Evolutionary conservation across 2,329 filamentous ascomycete species (phyloP).

Genomic region (Colletotrichum sansevieriae): DNA sequence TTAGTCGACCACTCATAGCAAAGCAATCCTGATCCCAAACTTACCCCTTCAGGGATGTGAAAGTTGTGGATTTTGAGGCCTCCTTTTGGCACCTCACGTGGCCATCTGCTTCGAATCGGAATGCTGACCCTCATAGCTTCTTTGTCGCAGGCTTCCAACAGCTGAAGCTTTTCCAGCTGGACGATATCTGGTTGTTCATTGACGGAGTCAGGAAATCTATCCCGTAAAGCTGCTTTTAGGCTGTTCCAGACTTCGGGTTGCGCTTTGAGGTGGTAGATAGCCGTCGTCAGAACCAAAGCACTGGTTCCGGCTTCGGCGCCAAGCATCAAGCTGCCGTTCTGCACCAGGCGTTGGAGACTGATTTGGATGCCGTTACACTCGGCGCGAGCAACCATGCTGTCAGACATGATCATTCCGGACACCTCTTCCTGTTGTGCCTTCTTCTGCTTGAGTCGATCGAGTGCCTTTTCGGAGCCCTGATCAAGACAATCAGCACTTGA

Average conservation of each 20-base stretch:
- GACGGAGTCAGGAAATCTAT: background rate
- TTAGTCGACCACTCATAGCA: background rate
- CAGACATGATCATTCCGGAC: background rate
- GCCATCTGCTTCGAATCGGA: background rate
- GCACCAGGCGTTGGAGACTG: background rate
- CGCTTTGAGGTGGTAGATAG: conserved; percentile 4
- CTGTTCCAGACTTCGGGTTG: background rate
- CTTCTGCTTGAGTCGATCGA: background rate
- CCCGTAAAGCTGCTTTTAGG: background rate
- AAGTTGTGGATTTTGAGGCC: background rate
- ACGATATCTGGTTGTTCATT: background rate
- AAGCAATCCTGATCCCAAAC: background rate
- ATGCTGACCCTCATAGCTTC: background rate
- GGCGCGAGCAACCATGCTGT: conserved; percentile 5
- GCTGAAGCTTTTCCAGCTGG: background rate
- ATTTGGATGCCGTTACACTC: background rate
- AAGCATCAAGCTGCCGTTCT: conserved; percentile 4
- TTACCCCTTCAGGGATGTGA: background rate
- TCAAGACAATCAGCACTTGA: background rate
- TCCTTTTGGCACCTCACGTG: background rate
- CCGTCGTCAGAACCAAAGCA: background rate
- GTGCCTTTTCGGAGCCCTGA: background rate
- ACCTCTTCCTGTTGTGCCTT: background rate
- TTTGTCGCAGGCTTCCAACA: background rate
- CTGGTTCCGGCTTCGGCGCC: background rate